Base-by-base conservation (phyloP, 345 rosid species). In the Tarenaya hassleriana region DNA sequence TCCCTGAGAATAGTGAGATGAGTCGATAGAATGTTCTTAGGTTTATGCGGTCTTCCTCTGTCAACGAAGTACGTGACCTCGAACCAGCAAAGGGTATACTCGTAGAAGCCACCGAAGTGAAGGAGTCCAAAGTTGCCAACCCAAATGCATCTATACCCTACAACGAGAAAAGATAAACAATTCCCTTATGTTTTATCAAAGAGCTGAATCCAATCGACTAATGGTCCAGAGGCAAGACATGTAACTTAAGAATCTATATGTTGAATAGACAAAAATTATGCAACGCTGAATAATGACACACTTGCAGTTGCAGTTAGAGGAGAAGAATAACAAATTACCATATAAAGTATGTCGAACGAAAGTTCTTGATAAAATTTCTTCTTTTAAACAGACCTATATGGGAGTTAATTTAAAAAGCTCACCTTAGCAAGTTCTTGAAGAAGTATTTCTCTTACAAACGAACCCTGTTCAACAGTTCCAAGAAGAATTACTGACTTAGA, bases 91-190 rank as follows among this genome's bases (percentile, higher is more conserved):
- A 76, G 16, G 90, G 90, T 51, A 68, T 53, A 47, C 49, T 66
- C 56, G 77, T 14, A 8, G 64, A 49, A 49, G 81, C 77, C n/a
- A 42, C 68, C 42, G 76, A 84, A 50, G 78, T 63, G 47, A 87
- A 58, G 20, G 79, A 81, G 64, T 84, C 82, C 44, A 88, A 45
- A 27, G 91, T 77, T 44, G 88, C 94, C 60, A 86, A 63, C 55
- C 95, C 95, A 59, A 78, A 78, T 60, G 97, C 94, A 74, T 90
- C 97, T 71, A 90, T 55, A 35, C 97, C 97, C 97, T 90, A 75
- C 27, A 54, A 39, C 42, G 24, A 42, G 16, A n/a, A 16, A 20
- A 21, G 34, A 35, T 15, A 10, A 60, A 37, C 37, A 35, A 35
- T n/a, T n/a, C n/a, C n/a, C n/a, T n/a, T n/a, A n/a, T n/a, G n/a